Conservation (phyloP, 2,329 filamentous ascomycete species). For the Akanthomyces dipterigenus region DNA sequence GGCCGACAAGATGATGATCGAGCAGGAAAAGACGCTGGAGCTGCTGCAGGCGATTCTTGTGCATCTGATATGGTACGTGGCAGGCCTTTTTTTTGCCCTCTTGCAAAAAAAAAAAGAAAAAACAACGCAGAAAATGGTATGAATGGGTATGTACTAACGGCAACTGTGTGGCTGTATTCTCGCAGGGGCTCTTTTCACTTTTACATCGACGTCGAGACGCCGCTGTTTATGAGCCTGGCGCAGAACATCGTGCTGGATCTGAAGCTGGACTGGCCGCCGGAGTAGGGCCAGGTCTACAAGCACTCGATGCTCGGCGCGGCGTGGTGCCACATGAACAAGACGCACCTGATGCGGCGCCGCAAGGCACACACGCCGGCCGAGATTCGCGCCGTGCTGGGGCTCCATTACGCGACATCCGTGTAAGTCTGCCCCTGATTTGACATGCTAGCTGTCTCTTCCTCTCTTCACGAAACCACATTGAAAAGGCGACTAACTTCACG, state of each 20-base stretch:
- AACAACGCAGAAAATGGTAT: too few species aligned
- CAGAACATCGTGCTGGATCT: slow-evolving; percentile 2
- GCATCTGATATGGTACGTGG: slow-evolving; percentile 23
- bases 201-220: slow-evolving; percentile 18
- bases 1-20: slow-evolving; percentile 22
- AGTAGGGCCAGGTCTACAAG: not conserved
- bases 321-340: slow-evolving; percentile 8
- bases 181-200: slow-evolving; percentile 26
- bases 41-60: slow-evolving; percentile 25
- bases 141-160: too few species aligned
- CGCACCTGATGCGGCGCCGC: not conserved
- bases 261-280: slow-evolving; percentile 7
- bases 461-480: too few species aligned
- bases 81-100: not conserved
- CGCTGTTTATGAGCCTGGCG: not conserved
- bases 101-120: too few species aligned
- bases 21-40: slow-evolving; percentile 22
- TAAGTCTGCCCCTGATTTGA: not conserved
- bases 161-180: too few species aligned
- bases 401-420: not conserved
- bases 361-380: slow-evolving; percentile 3
- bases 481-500: too few species aligned
- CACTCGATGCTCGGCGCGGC: slow-evolving; percentile 8
- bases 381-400: slow-evolving; percentile 3
- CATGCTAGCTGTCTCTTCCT: too few species aligned